These are phyloP conservation scores for Populus hybrid DNA, from an alignment of 441 rosid species.

Conservation along the genomic window DNA sequence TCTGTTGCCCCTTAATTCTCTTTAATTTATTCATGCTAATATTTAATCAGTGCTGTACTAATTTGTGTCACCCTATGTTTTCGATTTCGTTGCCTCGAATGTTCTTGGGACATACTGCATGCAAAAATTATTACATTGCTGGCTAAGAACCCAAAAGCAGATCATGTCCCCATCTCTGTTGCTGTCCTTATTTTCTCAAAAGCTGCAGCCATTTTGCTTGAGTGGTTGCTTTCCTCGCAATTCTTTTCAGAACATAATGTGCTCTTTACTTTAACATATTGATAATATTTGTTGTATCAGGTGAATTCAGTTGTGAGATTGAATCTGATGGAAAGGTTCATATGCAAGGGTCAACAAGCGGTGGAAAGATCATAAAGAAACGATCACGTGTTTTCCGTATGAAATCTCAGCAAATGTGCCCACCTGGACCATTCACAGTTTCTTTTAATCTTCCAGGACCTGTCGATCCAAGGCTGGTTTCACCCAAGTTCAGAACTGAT, in stretches of 20 bases:
- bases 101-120: not conserved
- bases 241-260: not conserved
- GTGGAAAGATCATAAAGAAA: constrained; percentile 31
- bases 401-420: constrained; percentile 46
- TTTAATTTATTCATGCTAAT: not conserved
- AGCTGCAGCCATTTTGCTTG: not conserved
- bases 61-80: not conserved
- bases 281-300: constrained; percentile 28
- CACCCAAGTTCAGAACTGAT: constrained; percentile 43
- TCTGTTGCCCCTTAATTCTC: constrained; percentile 3
- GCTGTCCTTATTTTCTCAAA: not conserved
- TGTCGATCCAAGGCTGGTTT: constrained; percentile 62
- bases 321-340: constrained; percentile 50
- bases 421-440: constrained; percentile 59
- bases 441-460: constrained; percentile 70
- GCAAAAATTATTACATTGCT: not conserved
- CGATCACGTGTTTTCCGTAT: constrained; percentile 37
- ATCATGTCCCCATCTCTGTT: not conserved
- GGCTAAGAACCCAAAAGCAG: not conserved
- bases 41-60: not conserved
- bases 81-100: too few species aligned
- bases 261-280: not conserved
- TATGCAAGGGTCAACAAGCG: constrained; percentile 45
- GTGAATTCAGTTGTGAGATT: constrained; percentile 51
- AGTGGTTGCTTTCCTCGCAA: not conserved